Conservation (phyloP, 2,329 filamentous ascomycete species). For the Botrytis sinoallii region DNA sequence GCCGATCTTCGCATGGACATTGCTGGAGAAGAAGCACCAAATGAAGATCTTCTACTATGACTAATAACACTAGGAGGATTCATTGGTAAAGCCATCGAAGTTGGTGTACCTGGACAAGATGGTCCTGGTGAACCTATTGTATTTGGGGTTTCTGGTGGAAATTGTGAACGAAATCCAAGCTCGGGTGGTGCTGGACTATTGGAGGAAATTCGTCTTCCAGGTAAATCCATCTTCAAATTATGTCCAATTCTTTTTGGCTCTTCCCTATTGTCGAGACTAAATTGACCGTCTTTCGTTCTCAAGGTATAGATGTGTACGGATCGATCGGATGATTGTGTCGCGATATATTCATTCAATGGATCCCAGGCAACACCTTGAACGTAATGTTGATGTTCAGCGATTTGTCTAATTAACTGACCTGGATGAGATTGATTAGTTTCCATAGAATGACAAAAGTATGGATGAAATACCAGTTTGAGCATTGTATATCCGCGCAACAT, state of each 20-base stretch:
- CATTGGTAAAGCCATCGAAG: conserved; percentile 87
- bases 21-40: conserved; percentile 63
- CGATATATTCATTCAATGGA: conserved; percentile 95
- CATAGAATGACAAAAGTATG: background rate
- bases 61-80: conserved; percentile 87
- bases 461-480: conserved; percentile 70
- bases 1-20: conserved; percentile 76
- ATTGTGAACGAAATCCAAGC: conserved; percentile 62
- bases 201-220: conserved; percentile 82
- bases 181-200: conserved; percentile 91
- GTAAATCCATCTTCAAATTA: conserved; percentile 80
- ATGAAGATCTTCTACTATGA: conserved; percentile 91
- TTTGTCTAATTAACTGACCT: conserved; percentile 75
- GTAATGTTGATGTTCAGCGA: conserved; percentile 96
- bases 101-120: conserved; percentile 91
- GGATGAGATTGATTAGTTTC: conserved; percentile 24
- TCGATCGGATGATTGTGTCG: conserved; percentile 95
- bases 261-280: conserved; percentile 67
- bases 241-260: conserved; percentile 75
- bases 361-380: conserved; percentile 99
- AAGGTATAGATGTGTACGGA: conserved; percentile 97
- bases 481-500: conserved; percentile 95
- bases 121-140: conserved; percentile 77
- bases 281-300: conserved; percentile 94
- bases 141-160: conserved; percentile 53